A percentile compares a stretch with the other conserved stretches of the same genome.
These are phyloP conservation scores for Massariosphaeria phaeospora DNA, from an alignment of 495 filamentous ascomycete species.

Conservation along the genomic window DNA sequence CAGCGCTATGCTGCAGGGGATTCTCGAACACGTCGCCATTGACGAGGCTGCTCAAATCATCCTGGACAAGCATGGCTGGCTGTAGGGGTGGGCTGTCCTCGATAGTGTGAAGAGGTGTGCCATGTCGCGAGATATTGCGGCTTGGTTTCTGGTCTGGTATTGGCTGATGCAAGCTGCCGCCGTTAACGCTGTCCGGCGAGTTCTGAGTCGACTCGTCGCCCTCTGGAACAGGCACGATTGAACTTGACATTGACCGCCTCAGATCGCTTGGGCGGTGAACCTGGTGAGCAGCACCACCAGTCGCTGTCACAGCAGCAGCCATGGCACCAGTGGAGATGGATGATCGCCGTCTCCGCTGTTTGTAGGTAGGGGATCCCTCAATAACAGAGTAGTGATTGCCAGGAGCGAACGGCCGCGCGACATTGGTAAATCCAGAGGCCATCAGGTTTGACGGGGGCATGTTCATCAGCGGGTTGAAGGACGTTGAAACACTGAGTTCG, in stretches of 20 bases:
- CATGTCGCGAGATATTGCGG: slow-evolving; percentile 78
- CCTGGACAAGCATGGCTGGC: slow-evolving; percentile 54
- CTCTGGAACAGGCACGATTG: slow-evolving; percentile 76
- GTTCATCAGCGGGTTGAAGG: slow-evolving; percentile 81
- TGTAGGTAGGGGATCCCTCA: slow-evolving; percentile 97
- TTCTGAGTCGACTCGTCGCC: slow-evolving; percentile 65
- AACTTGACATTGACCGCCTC: slow-evolving; percentile 83
- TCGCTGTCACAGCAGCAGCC: slow-evolving; percentile 54
- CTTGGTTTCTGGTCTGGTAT: slow-evolving; percentile 57
- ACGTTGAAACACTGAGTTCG: slow-evolving; percentile 56
- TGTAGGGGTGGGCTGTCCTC: slow-evolving; percentile 73
- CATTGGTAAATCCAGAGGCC: slow-evolving; percentile 64
- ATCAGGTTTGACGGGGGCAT: slow-evolving; percentile 82
- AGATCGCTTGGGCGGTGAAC: slow-evolving; percentile 79
- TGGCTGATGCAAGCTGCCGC: slow-evolving; percentile 50
- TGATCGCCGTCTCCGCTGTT: slow-evolving; percentile 88
- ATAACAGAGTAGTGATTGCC: slow-evolving; percentile 91
- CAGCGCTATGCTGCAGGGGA: slow-evolving; percentile 56
- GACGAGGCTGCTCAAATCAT: slow-evolving; percentile 63
- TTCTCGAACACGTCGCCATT: slow-evolving; percentile 57
- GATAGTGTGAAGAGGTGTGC: slow-evolving; percentile 75
- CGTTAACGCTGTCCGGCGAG: slow-evolving; percentile 61
- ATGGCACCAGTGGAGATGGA: slow-evolving; percentile 73
- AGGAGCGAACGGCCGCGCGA: slow-evolving; percentile 61
- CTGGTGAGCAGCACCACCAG: slow-evolving; percentile 51